Conservation (phyloP, 2,329 filamentous ascomycete species). For the Penicillium sp. region DNA sequence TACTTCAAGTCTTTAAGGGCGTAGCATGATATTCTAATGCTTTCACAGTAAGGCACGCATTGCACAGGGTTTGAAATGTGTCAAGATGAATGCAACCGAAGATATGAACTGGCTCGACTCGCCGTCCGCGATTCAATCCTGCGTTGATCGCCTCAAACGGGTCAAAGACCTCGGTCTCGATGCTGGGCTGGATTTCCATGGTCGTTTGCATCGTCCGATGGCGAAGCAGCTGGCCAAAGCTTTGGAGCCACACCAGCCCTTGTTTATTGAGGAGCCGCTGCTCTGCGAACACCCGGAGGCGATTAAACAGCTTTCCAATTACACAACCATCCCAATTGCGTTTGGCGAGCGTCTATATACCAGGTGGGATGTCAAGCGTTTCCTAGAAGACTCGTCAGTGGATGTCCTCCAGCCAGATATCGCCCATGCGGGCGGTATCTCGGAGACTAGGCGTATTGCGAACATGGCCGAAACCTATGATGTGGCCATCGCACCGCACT, state of each 20-base stretch:
- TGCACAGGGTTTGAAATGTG: slow-evolving; percentile 40
- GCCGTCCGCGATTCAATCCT: slow-evolving; percentile 60
- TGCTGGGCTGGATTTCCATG: slow-evolving; percentile 76
- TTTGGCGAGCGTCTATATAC: slow-evolving; percentile 70
- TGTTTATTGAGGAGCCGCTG: slow-evolving; percentile 74
- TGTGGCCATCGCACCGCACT: slow-evolving; percentile 70
- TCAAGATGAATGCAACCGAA: slow-evolving; percentile 80
- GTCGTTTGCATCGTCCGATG: slow-evolving; percentile 73
- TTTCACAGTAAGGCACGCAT: slow-evolving; percentile 42
- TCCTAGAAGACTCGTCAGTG: slow-evolving; percentile 65
- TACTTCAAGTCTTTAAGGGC: background rate
- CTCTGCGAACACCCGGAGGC: slow-evolving; percentile 67
- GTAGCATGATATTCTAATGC: background rate
- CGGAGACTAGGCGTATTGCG: slow-evolving; percentile 67
- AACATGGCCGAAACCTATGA: slow-evolving; percentile 71
- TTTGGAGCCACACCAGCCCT: slow-evolving; percentile 64
- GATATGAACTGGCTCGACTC: slow-evolving; percentile 76
- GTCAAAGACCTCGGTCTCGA: slow-evolving; percentile 71
- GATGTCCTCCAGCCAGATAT: slow-evolving; percentile 74
- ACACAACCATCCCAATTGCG: slow-evolving; percentile 71
- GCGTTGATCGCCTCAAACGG: slow-evolving; percentile 64
- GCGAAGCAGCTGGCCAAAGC: slow-evolving; percentile 69
- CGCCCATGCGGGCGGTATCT: slow-evolving; percentile 69
- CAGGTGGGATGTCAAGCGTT: slow-evolving; percentile 71
- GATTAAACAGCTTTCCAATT: slow-evolving; percentile 59